A percentile compares a stretch with the other conserved stretches of the same genome.
Conservation (phyloP, 768 basidiomycete genomes). For the Clitopilus hobsonii region DNA sequence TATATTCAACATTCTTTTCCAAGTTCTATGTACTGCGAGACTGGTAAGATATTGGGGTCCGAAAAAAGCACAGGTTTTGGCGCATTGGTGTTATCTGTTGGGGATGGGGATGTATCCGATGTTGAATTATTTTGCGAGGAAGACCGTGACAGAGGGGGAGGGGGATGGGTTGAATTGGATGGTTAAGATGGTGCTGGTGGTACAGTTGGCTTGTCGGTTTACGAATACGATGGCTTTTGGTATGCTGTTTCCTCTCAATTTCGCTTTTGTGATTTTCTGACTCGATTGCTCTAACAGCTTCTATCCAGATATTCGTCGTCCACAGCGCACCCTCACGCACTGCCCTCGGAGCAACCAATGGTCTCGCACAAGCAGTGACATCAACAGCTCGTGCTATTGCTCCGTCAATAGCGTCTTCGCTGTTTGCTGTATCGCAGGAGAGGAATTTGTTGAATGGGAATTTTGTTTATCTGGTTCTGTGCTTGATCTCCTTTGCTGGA, state of each 20-base stretch:
- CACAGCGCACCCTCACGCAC: conserved; percentile 33
- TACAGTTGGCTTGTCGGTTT: conserved; percentile 26
- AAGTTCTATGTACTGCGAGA: conserved; percentile 46
- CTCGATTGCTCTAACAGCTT: conserved; percentile 28
- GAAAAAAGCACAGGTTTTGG: conserved; percentile 39
- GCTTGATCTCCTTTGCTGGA: conserved; percentile 13
- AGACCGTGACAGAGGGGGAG: too few relatives aligned
- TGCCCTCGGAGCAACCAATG: conserved; percentile 14
- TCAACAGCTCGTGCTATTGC: conserved; percentile 30
- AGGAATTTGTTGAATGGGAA: conserved; percentile 31
- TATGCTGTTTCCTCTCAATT: conserved; percentile 24
- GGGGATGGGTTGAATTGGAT: conserved; percentile 24
- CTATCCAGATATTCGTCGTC: conserved; percentile 39
- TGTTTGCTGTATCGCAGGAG: conserved; percentile 35
- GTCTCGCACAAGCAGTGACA: conserved; percentile 28
- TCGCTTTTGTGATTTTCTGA: neutral
- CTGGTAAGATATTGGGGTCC: conserved; percentile 51
- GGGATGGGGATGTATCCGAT: conserved; percentile 28
- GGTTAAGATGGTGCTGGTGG: conserved; percentile 24
- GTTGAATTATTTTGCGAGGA: conserved; percentile 25
- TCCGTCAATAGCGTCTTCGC: conserved; percentile 35
- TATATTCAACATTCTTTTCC: conserved; percentile 48
- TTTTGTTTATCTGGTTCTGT: conserved; percentile 26
- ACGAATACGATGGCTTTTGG: conserved; percentile 29
- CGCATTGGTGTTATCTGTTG: conserved; percentile 21